Base-by-base conservation (phyloP, 768 basidiomycete genomes). In the Thelephora ganbajun region DNA sequence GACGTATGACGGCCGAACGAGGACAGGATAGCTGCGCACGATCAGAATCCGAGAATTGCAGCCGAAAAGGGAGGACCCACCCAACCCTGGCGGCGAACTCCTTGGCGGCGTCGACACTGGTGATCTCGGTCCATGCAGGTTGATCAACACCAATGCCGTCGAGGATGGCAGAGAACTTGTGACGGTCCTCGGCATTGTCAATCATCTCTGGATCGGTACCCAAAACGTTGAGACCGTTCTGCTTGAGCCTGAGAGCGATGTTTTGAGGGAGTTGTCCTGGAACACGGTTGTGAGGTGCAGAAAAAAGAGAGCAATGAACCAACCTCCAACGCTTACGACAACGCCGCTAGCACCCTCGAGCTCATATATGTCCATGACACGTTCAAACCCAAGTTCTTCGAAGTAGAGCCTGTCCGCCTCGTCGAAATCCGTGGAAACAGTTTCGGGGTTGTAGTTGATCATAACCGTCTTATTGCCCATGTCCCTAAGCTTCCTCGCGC, bases 381-480 rank as follows among this genome's bases (percentile, higher is more conserved):
- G 80, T 66, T 99, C 96, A 67, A 76, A 98, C 44, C 94, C 91
- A 49, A 99, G 78, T 62, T 98, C 94, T 63, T 99, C 96, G 61
- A 99, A 99, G 71, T 99, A 99, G 43, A 99, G 69, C 49, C 96
- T 72, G 58, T 98, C 96, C n/a, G 96, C 96, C 68, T 99, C 96
- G 59, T 99, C 96, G 63, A 93, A 99, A 64, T 98, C 96, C 49
- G 96, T 99, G 6, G 93, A 97, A 36, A 98, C 96, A 3, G 96
- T 99, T 67, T 99, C 96, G 7, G 94, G 94, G 66, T 98, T 99
- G 67, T 99, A 99, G 72, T 99, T 99, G 74, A 99, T 76, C 94
- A 98, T 98, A 69, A 99, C 81, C 39, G 96, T 97, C 66, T 80
- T 80, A 61, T 86, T 83, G 62, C 93, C 92, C 77, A 91, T 87